These are phyloP conservation scores for Rosa hybrid DNA, from an alignment of 331 rosid genomes.

Conservation along the genomic window DNA sequence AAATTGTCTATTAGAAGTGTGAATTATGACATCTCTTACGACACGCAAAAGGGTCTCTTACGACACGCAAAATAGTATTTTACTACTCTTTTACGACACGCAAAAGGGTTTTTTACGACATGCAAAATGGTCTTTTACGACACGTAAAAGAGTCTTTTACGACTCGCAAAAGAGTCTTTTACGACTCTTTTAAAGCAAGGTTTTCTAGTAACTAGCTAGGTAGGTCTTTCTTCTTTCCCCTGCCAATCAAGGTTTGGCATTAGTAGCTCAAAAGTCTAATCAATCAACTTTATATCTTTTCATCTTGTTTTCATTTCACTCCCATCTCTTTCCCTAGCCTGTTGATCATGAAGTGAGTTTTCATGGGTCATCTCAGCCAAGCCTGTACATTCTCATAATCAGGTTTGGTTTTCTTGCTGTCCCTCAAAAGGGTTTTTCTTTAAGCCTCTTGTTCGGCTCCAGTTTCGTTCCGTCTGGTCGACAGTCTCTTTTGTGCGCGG, in stretches of 20 bases:
- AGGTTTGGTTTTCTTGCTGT: constrained; percentile 22
- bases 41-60: too few relatives aligned
- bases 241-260: constrained; percentile 35
- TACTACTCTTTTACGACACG: too few relatives aligned
- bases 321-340: constrained; percentile 2
- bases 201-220: constrained; percentile 10
- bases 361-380: constrained; percentile 12
- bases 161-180: too few relatives aligned
- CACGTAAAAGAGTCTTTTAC: too few relatives aligned
- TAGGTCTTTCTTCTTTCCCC: constrained; percentile 22
- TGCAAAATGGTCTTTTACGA: too few relatives aligned
- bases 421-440: constrained; percentile 11
- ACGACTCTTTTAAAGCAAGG: constrained; percentile 10
- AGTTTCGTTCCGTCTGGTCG: too few relatives aligned
- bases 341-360: constrained; percentile 12
- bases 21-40: too few relatives aligned
- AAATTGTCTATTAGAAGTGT: too few relatives aligned
- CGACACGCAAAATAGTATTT: too few relatives aligned
- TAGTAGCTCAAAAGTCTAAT: constrained; percentile 38
- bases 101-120: too few relatives aligned
- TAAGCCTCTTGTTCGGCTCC: too few relatives aligned
- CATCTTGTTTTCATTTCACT: constrained; percentile 32
- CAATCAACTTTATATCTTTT: constrained; percentile 27
- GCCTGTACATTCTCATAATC: constrained; percentile 26
- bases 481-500: too few relatives aligned